Base-by-base conservation (phyloP, 257 asterid genomes). In the Rubia yunnanensis region DNA sequence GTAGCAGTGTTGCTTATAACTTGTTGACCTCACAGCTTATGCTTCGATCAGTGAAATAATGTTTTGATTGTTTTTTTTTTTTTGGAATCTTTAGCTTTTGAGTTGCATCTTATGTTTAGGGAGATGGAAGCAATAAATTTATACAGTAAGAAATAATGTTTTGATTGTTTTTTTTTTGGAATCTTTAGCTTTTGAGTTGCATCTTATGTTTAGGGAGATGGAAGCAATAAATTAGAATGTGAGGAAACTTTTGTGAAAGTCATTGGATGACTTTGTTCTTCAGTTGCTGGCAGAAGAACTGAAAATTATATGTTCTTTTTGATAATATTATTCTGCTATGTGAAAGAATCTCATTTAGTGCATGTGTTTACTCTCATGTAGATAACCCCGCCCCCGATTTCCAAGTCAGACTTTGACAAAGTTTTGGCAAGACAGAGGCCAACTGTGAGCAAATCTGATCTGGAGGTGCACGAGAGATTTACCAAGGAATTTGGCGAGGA, bases 401-500 rank as follows among this genome's bases (percentile, higher is more conserved):
- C 90, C 0, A 90, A 77, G 80, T 73, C 80, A 23, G 97, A 94
- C 75, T 90, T 94, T n/a, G 95, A 90, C 54, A 94, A 94, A 84
- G 97, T 94, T 64, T 87, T 90, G 5, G 88, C 92, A 6, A 84
- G 95, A 71, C 99, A 94, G 64, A 81, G 75, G 69, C 99, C 99
- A 54, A 94, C 99, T 9, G 96, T 94, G 49, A 94, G 99, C 86
- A 90, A 90, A 81, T 7, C 85, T 2, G 99, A 94, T 74, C 99
- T 94, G 39, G 91, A 88, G 15, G 91, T 90, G 76, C 99, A 94
- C 4, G 95, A 90, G 84, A 80, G 89, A 81, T 94, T 90, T 80
- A 90, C 97, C 58, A 74, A 74, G 78, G 99, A 94, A 78, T 89
- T 89, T 10, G 99, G 99, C 17, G 97, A 94, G 82, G 99, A 94